Evolutionary conservation across 176 grass and related monocot genomes (phyloP), one percentile per base, ranked within the genome.

Genomic region (Neostapfia colusana): DNA sequence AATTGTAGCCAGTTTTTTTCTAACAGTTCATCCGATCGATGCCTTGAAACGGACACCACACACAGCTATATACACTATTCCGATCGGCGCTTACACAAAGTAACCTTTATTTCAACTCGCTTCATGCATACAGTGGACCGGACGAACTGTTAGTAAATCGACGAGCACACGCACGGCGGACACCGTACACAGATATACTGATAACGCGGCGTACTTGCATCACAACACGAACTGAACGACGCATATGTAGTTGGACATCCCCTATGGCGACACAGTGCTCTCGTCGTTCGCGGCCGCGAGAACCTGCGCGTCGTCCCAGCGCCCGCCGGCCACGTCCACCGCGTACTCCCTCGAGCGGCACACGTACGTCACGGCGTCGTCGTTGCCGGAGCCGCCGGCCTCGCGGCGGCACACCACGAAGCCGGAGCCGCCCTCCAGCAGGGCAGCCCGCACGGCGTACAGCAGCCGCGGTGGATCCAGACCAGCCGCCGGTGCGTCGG

Each of bases 381-480:
- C 53, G 35, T 1, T n/a, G 4, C 18, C 18, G 2, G 53, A 2
- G 11, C 27, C 8, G 34, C 13, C 4, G 8, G 17, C 9, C 37
- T 71, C 66, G 27, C 67, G 38, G 39, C 58, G 85, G 59, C 85
- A 87, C 57, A 72, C 5, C 46, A 87, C 26, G 59, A 82, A 87
- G 23, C 17, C 59, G 27, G 65, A 70, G 4, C 85, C 72, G 7
- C 79, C 73, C 48, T 82, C 48, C n/a, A 72, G 8, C n/a, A 76
- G 6, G 6, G n/a, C 26, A 12, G 27, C 26, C 18, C 31, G 31
- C 31, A 86, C 26, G 20, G 78, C 55, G 57, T 64, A 17, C 45
- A 81, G 26, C 10, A 81, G 37, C 10, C 44, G 65, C 56, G 70
- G 15, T 4, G 78, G 44, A 4, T 51, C n/a, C 50, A 3, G 10